Evolutionary conservation across 306 rosid genomes (phyloP).

Genomic region (Rosa lucieae): DNA sequence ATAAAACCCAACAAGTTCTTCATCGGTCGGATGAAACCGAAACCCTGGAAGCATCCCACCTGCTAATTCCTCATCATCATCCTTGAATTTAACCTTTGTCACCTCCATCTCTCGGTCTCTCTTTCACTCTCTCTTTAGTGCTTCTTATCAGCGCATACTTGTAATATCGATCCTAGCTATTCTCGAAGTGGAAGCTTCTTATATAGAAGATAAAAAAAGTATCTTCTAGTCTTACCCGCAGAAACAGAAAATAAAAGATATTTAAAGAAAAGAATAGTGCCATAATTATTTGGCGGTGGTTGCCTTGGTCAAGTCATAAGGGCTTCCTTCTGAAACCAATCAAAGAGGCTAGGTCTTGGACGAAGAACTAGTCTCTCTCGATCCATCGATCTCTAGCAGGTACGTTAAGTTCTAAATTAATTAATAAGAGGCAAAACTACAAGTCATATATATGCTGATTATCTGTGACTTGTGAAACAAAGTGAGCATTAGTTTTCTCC

Average conservation of each 20-base stretch:
- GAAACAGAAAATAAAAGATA: background rate
- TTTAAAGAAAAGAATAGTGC: background rate
- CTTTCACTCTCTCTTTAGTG: background rate
- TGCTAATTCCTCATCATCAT: slow-evolving; percentile 34
- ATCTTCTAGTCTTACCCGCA: background rate
- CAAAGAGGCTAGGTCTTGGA: background rate
- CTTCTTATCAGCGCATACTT: background rate
- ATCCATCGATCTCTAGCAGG: background rate
- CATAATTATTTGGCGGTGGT: slow-evolving; percentile 18
- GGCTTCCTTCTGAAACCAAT: slow-evolving; percentile 25
- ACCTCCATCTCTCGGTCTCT: slow-evolving; percentile 39
- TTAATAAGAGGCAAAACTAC: background rate
- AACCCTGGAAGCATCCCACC: slow-evolving; percentile 76
- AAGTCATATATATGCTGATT: slow-evolving; percentile 26
- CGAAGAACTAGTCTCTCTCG: background rate
- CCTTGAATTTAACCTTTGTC: slow-evolving; percentile 12
- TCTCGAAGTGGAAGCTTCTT: slow-evolving; percentile 35
- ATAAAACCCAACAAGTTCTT: slow-evolving; percentile 92
- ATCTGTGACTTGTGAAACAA: slow-evolving; percentile 26
- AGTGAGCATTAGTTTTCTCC: background rate
- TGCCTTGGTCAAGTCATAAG: slow-evolving; percentile 44
- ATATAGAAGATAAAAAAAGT: background rate
- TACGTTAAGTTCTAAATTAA: background rate
- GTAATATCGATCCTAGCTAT: background rate
- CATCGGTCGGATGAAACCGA: slow-evolving; percentile 92